These are phyloP conservation scores for Wickerhamomyces sp. DNA, from an alignment of 1,139 yeast genomes.

Conservation along the genomic window DNA sequence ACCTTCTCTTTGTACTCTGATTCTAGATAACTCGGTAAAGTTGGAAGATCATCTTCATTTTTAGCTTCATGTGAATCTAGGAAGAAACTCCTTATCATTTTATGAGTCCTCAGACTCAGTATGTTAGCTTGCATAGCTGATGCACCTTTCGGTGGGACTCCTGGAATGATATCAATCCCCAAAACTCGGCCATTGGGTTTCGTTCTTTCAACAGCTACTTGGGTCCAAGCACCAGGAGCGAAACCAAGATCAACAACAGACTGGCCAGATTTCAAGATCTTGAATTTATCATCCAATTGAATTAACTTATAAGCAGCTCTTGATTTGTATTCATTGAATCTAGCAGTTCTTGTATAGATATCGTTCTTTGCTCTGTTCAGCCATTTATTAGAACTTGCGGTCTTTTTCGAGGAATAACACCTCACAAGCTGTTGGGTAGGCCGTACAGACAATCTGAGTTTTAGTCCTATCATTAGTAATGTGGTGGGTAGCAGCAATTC, in stretches of 20 bases:
- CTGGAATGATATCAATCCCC: slow-evolving; percentile 82
- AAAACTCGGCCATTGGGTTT: slow-evolving; percentile 58
- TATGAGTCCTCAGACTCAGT: slow-evolving; percentile 61
- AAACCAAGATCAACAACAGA: slow-evolving; percentile 85
- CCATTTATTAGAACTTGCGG: slow-evolving; percentile 57
- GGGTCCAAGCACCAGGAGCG: slow-evolving; percentile 97
- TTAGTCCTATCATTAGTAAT: background rate
- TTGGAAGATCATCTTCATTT: slow-evolving; percentile 4
- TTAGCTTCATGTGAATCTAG: slow-evolving; percentile 9
- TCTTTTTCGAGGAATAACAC: slow-evolving; percentile 16
- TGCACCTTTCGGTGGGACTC: slow-evolving; percentile 75
- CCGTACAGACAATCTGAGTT: background rate
- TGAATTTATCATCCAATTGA: slow-evolving; percentile 61
- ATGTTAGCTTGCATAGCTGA: slow-evolving; percentile 85
- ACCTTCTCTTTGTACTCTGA: slow-evolving; percentile 15
- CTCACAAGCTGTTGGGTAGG: slow-evolving; percentile 5
- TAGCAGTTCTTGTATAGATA: slow-evolving; percentile 60
- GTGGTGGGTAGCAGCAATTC: background rate
- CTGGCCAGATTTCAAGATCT: slow-evolving; percentile 48
- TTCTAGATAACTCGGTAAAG: slow-evolving; percentile 17
- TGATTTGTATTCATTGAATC: slow-evolving; percentile 58
- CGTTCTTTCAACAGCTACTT: slow-evolving; percentile 63
- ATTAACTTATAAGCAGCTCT: slow-evolving; percentile 87
- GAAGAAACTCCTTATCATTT: slow-evolving; percentile 52
- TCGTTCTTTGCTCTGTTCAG: slow-evolving; percentile 64